phyloP scores from a whole-genome alignment of 306 rosid species.

The Castanea mollissima region DNA sequence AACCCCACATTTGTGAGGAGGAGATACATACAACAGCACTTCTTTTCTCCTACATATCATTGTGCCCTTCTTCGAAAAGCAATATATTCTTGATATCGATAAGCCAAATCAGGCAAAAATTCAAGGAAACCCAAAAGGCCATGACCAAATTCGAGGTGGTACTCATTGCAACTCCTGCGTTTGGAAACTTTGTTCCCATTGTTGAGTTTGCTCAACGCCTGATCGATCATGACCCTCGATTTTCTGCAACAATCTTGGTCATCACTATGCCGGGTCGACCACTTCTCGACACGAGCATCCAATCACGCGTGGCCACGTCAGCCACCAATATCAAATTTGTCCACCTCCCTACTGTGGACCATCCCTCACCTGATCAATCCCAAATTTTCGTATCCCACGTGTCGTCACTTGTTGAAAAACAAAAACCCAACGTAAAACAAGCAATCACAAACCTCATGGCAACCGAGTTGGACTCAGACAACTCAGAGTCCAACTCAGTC shows the following conservation, averaged over 20 bases:
- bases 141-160: slow-evolving; percentile 36
- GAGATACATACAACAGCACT: no score
- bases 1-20: no score
- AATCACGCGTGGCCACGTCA: slow-evolving; percentile 25
- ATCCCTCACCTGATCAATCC: slow-evolving; percentile 42
- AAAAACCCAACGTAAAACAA: slow-evolving; percentile 28
- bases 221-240: slow-evolving; percentile 36
- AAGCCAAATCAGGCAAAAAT: not conserved
- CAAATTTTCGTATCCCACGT: slow-evolving; percentile 15
- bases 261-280: slow-evolving; percentile 39
- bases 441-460: slow-evolving; percentile 26
- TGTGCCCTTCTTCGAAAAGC: no score
- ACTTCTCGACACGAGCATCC: slow-evolving; percentile 33
- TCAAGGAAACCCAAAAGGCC: not conserved
- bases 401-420: slow-evolving; percentile 32
- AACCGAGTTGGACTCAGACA: slow-evolving; percentile 3
- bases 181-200: slow-evolving; percentile 55
- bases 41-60: no score
- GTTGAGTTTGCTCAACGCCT: slow-evolving; percentile 60
- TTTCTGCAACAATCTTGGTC: slow-evolving; percentile 53
- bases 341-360: slow-evolving; percentile 40
- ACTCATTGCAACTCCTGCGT: slow-evolving; percentile 45
- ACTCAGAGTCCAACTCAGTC: slow-evolving; percentile 1
- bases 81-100: no score
- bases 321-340: slow-evolving; percentile 27